These are phyloP conservation scores for Heritiera littoralis DNA, from an alignment of 345 rosid genomes.

Conservation along the genomic window DNA sequence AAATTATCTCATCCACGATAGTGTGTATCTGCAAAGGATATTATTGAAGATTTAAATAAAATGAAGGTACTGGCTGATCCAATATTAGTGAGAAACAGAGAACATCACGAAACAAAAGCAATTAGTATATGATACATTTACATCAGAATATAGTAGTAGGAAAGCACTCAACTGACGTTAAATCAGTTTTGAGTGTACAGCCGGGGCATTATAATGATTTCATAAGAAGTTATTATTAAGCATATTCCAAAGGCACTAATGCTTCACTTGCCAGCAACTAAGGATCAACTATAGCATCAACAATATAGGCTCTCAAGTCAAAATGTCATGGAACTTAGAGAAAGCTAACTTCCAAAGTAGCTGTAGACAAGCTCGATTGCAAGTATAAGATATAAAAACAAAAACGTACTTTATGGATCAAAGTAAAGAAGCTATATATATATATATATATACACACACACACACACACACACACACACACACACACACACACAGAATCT, in stretches of 20 bases:
- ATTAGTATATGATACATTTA: neutral
- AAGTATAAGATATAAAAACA: neutral
- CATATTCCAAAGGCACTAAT: neutral
- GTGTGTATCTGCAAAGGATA: conserved; percentile 66
- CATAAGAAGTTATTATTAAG: neutral
- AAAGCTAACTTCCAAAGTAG: neutral
- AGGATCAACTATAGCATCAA: neutral
- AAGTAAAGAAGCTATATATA: neutral
- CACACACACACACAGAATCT: too few species aligned
- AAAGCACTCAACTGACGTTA: neutral
- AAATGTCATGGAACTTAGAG: neutral
- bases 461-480: too few species aligned
- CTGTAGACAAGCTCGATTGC: conserved; percentile 6
- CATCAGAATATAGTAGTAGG: neutral
- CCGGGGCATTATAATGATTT: neutral
- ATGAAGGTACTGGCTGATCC: neutral
- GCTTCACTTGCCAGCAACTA: neutral
- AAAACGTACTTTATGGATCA: neutral
- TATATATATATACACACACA: neutral
- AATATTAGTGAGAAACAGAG: neutral
- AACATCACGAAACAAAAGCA: neutral
- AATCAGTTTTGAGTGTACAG: too few species aligned
- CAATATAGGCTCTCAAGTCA: neutral
- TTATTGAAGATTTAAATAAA: neutral
- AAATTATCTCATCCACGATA: conserved; percentile 77